phyloP scores from a whole-genome alignment of 176 grass and related monocot genomes.

The Oryza brachyantha region DNA sequence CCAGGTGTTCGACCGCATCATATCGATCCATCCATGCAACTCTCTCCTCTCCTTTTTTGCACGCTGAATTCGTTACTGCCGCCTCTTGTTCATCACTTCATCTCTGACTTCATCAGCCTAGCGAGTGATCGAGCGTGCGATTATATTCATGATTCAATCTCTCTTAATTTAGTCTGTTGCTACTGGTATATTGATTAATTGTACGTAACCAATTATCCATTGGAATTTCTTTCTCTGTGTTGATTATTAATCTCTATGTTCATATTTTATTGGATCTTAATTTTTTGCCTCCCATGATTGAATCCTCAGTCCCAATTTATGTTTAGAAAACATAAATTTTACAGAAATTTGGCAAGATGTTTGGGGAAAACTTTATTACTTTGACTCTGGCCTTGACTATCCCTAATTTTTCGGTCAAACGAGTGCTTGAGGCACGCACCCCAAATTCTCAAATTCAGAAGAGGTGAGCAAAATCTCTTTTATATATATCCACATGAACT shows the following conservation, averaged over 20 bases:
- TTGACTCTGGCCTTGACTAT: too few species aligned
- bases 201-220: neutral
- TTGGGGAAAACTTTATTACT: neutral
- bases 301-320: neutral
- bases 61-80: neutral
- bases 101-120: neutral
- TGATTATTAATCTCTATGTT: neutral
- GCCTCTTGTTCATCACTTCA: neutral
- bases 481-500: too few species aligned
- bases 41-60: neutral
- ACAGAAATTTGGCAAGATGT: too few species aligned
- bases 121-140: neutral
- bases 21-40: neutral
- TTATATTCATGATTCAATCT: neutral
- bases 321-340: neutral
- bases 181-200: slow-evolving; percentile 3
- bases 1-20: neutral
- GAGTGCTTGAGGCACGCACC: neutral
- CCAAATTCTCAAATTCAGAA: neutral
- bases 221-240: neutral
- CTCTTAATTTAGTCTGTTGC: neutral
- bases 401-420: neutral
- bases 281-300: neutral
- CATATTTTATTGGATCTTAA: slow-evolving; percentile 1
- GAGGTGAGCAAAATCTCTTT: neutral